phyloP scores from a whole-genome alignment of 805 yeast species.

The Starmerella stigmatis region DNA sequence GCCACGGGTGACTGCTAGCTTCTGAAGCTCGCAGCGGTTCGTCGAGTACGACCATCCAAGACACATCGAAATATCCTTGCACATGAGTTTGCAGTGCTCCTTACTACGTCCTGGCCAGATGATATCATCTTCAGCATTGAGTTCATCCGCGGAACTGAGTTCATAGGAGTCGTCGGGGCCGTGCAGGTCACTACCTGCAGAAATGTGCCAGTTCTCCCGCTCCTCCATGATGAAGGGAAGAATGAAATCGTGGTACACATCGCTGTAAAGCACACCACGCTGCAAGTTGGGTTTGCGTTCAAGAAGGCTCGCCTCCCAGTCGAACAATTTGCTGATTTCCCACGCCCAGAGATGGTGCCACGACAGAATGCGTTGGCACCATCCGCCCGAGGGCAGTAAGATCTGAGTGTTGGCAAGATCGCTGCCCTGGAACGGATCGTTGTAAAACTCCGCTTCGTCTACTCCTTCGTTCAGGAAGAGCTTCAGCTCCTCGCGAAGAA shows the following conservation, averaged over 20 bases:
- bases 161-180: neutral
- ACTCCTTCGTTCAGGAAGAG: constrained; percentile 12
- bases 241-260: constrained; percentile 30
- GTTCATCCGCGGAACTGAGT: too few species aligned
- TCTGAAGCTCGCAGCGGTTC: constrained; percentile 11
- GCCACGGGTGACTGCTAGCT: constrained; percentile 17
- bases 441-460: constrained; percentile 6
- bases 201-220: constrained; percentile 25
- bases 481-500: constrained; percentile 25
- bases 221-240: constrained; percentile 26
- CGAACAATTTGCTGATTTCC: constrained; percentile 30
- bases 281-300: constrained; percentile 22
- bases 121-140: neutral
- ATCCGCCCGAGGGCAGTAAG: constrained; percentile 15
- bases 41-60: constrained; percentile 17
- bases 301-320: constrained; percentile 28
- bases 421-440: constrained; percentile 31
- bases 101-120: constrained; percentile 12
- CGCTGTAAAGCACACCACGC: constrained; percentile 21
- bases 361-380: constrained; percentile 30
- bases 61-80: constrained; percentile 14
- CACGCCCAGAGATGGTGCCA: constrained; percentile 31
- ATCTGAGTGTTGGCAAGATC: constrained; percentile 23
- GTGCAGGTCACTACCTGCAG: constrained; percentile 1
- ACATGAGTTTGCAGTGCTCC: constrained; percentile 13